Evolutionary conservation across 2,329 filamentous ascomycete species (phyloP).

Genomic region (Intubia oerlemansii): DNA sequence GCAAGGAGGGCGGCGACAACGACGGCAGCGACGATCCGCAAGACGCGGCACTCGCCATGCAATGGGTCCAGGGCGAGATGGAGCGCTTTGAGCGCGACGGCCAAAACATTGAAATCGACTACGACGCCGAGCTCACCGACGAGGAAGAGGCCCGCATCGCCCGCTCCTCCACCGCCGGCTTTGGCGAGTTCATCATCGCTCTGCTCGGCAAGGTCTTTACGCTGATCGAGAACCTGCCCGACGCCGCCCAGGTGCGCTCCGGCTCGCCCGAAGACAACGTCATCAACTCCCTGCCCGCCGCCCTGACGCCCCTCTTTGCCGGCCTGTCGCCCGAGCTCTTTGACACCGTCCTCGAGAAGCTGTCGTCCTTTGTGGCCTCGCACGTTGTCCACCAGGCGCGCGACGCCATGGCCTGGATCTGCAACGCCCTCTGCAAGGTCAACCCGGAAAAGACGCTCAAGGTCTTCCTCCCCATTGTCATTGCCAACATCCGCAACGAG

Average conservation of each 20-base stretch:
- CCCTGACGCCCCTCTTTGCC: slow-evolving; percentile 74
- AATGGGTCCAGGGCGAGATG: slow-evolving; percentile 90
- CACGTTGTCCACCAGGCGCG: slow-evolving; percentile 94
- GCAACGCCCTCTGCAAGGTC: slow-evolving; percentile 89
- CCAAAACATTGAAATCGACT: slow-evolving; percentile 68
- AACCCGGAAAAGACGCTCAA: slow-evolving; percentile 86
- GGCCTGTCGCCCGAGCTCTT: slow-evolving; percentile 85
- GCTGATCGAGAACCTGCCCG: slow-evolving; percentile 81
- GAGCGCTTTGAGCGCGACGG: slow-evolving; percentile 82
- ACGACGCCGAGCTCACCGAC: slow-evolving; percentile 59
- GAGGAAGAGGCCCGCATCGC: slow-evolving; percentile 74
- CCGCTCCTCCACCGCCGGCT: slow-evolving; percentile 81
- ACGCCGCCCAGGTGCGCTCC: slow-evolving; percentile 68
- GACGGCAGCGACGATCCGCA: slow-evolving; percentile 35
- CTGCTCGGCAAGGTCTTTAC: slow-evolving; percentile 91
- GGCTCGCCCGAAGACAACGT: slow-evolving; percentile 93
- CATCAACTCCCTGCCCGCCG: slow-evolving; percentile 82
- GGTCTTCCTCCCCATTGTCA: slow-evolving; percentile 73
- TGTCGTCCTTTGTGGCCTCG: slow-evolving; percentile 74
- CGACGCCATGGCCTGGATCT: slow-evolving; percentile 97
- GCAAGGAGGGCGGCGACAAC: slow-evolving; percentile 33
- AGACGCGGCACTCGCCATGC: slow-evolving; percentile 57
- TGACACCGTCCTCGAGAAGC: slow-evolving; percentile 77
- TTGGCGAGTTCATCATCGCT: slow-evolving; percentile 79
- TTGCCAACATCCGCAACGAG: slow-evolving; percentile 81